A percentile compares a stretch with the other conserved stretches of the same genome.
phyloP scores from a whole-genome alignment of 495 filamentous ascomycete species.

The Lichina pygmaea region DNA sequence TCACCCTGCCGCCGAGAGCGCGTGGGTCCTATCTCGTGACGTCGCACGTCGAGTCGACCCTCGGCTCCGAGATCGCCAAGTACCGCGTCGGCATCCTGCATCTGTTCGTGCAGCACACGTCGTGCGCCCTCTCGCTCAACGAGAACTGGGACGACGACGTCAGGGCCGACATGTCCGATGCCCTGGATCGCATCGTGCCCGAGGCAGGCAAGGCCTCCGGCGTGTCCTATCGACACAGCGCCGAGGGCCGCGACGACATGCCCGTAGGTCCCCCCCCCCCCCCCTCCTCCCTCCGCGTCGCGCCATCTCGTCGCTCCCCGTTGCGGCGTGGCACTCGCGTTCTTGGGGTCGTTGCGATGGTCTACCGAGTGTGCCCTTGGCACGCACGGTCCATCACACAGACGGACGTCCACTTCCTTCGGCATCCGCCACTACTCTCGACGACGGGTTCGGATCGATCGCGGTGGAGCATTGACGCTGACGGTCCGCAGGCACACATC shows the following conservation, averaged over 20 bases:
- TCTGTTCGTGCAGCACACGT: conserved; percentile 78
- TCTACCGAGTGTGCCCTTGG: neutral
- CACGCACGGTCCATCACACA: too few relatives aligned
- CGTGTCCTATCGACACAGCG: conserved; percentile 58
- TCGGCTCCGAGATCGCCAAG: conserved; percentile 37
- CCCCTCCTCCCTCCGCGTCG: too few relatives aligned
- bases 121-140: conserved; percentile 62
- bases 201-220: conserved; percentile 41
- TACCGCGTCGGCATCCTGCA: conserved; percentile 76
- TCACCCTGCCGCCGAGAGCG: conserved; percentile 42
- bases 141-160: conserved; percentile 84
- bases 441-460: too few relatives aligned
- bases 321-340: neutral
- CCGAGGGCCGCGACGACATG: conserved; percentile 83
- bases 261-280: conserved; percentile 26
- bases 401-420: too few relatives aligned
- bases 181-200: conserved; percentile 66
- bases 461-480: too few relatives aligned
- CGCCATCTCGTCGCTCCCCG: too few relatives aligned
- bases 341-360: neutral
- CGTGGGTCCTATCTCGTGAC: conserved; percentile 85
- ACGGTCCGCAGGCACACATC: conserved; percentile 41
- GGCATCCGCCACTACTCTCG: too few relatives aligned
- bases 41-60: conserved; percentile 22
- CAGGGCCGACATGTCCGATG: conserved; percentile 72